Evolutionary conservation across 768 basidiomycete species (phyloP), one percentile per base, ranked within the genome.

Genomic region (Coprinopsis sp.): DNA sequence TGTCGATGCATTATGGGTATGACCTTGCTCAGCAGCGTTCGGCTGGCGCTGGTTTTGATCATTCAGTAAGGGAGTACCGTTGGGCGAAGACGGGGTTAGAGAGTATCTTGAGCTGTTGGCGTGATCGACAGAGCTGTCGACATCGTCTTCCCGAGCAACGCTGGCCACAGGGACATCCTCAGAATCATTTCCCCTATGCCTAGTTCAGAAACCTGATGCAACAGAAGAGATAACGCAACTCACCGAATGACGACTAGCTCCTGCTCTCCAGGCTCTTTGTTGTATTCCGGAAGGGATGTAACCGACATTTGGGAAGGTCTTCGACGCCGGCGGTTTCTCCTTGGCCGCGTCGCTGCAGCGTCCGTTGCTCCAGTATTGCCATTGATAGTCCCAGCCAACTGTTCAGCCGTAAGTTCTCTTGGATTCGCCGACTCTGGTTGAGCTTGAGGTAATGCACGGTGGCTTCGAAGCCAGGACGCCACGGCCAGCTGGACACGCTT

Each of bases 241-340:
- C 43, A 76, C 71, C 75, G 69, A 45, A 71, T 67, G 43, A 91
- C 79, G 5, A 91, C 89, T 23, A 91, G 71, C 60, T 91, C 89
- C 30, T 82, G 72, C 38, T 89, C 89, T 14, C 87, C 88, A 0
- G 89, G 87, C 50, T 91, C 88, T 64, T 89, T 89, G 68, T 78
- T 86, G 54, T 91, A 91, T 22, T 73, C 78, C 4, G 89, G 89
- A 23, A 91, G 61, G 4, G 84, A 88, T 23, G 75, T 78, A 6
- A 86, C 87, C 5, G 86, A 88, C 42, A 90, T 81, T 60, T 89
- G 87, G 36, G 86, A 89, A 3, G 89, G 84, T 4, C 86, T 89
- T 29, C 85, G 73, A 21, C 83, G n/a, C n/a, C 73, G 63, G 3
- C 73, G 59, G 1, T 62, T 44, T 48, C 72, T 60, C 22, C 66